phyloP scores from a whole-genome alignment of 163 green algal species.

The Chloroidium sp. region DNA sequence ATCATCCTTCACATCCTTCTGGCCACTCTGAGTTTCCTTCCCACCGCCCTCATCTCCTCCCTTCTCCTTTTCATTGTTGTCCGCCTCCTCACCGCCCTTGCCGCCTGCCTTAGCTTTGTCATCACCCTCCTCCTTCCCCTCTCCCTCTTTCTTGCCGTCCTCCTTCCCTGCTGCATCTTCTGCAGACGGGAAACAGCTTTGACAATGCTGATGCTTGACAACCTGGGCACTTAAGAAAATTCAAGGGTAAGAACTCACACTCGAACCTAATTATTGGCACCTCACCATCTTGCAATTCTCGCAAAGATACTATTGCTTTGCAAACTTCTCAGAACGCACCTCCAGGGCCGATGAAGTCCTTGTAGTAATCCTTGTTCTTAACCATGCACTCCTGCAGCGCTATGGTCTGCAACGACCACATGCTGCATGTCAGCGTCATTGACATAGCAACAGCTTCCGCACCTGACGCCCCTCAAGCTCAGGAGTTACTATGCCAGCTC shows the following conservation, averaged over 20 bases:
- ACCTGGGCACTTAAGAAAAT: background rate
- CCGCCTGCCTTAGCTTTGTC: background rate
- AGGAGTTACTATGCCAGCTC: no score
- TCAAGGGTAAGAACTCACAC: background rate
- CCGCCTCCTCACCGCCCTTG: background rate
- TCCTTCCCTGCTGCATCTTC: constrained; percentile 5
- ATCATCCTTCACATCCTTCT: no score
- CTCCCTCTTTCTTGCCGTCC: background rate
- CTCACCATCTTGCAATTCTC: background rate
- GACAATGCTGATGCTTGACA: background rate
- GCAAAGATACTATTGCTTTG: background rate
- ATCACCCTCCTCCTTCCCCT: background rate
- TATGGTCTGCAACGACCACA: background rate
- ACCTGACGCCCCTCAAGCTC: no score
- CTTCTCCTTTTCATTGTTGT: background rate
- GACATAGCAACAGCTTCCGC: no score
- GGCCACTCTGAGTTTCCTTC: no score
- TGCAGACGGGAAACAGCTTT: background rate
- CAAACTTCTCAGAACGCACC: background rate
- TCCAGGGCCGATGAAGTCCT: constrained; percentile 20
- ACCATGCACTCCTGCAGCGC: constrained; percentile 56
- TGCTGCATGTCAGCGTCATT: no score
- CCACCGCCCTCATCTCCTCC: no score
- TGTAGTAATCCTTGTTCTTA: constrained; percentile 53
- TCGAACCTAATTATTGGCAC: background rate